Percentiles rank a stretch among this genome's conserved stretches.
Evolutionary conservation across 768 basidiomycete genomes (phyloP).

Genomic region (Trametes gibbosa): DNA sequence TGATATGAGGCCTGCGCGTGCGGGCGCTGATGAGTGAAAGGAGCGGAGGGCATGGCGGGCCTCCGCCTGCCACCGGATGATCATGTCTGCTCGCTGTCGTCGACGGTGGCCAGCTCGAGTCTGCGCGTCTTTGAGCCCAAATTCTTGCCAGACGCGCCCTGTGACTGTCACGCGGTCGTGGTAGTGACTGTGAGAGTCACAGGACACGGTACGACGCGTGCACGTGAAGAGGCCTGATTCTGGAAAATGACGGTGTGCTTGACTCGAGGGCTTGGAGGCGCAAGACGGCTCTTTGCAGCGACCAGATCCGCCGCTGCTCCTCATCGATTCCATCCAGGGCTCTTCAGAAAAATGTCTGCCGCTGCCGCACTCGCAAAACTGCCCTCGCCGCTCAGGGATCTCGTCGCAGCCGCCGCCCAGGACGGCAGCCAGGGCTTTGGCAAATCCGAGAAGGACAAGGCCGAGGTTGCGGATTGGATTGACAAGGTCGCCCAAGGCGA

Average conservation of each 20-base stretch:
- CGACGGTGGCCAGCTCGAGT: not conserved
- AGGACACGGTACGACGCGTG: constrained; percentile 17
- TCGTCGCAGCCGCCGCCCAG: constrained; percentile 44
- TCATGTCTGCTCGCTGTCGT: constrained; percentile 9
- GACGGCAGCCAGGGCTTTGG: constrained; percentile 47
- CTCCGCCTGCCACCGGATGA: constrained; percentile 14
- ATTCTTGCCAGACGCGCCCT: not conserved
- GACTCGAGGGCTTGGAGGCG: constrained; percentile 6
- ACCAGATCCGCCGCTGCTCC: not conserved
- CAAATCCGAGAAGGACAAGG: constrained; percentile 56
- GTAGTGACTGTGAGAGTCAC: constrained; percentile 6
- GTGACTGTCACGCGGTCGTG: constrained; percentile 2
- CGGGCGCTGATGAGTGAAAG: constrained; percentile 49
- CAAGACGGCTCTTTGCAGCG: constrained; percentile 6
- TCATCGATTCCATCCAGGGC: constrained; percentile 9
- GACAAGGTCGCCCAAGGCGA: constrained; percentile 55
- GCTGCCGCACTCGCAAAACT: constrained; percentile 26
- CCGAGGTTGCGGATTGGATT: constrained; percentile 69
- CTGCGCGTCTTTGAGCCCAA: not conserved
- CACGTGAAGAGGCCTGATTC: constrained; percentile 15
- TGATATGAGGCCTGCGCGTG: constrained; percentile 32
- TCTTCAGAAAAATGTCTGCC: constrained; percentile 27
- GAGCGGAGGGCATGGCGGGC: constrained; percentile 28
- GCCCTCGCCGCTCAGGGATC: constrained; percentile 38
- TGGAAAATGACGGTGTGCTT: constrained; percentile 16